Evolutionary conservation across 768 basidiomycete genomes (phyloP), one percentile per base, ranked within the genome.

Genomic region (Amanita thiersii): DNA sequence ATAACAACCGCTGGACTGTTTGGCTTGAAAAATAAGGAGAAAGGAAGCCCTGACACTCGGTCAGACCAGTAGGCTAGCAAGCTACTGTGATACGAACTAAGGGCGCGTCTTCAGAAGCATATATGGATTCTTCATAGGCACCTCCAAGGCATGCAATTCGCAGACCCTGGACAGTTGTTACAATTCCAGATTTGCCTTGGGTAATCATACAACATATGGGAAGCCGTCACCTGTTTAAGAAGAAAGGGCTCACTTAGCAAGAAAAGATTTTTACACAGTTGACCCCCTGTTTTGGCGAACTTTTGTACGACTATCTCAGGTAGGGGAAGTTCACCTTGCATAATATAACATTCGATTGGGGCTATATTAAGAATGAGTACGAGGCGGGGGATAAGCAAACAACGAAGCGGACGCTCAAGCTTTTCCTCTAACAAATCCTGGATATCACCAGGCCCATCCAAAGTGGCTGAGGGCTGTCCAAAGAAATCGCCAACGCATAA

Each of bases 281-380:
- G 81, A 28, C 88, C 89, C 1, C 81, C 79, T 2, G 80, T 82
- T 57, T 76, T 72, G 14, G 77, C 71, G 54, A 87, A 83, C 56
- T 79, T 83, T 48, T 82, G 78, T 44, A 87, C 74, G 12, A 96
- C 79, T 19, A 64, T 57, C 33, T 72, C 66, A 3, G 92, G 90
- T 10, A 97, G 59, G 1, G 83, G 77, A 49, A 79, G 64, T 40
- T 79, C 75, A 12, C 93, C 93, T 56, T 91, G 81, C 76, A 91
- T 92, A 44, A 96, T 79, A 64, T 94, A 97, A 51, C 89, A 92
- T 53, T 88, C 85, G 12, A 94, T 63, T 8, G 93, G 88, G 20
- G 80, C 89, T 94, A 50, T 17, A 44, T 42, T 40, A n/a, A 34
- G 46, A 30, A 50, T 45, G 28, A 49, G 40, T 48, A 31, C 39